Evolutionary conservation across 371 early-diverging fungal species (phyloP), one percentile per base, ranked within the genome.

Genomic region (Lichtheimia corymbifera): DNA sequence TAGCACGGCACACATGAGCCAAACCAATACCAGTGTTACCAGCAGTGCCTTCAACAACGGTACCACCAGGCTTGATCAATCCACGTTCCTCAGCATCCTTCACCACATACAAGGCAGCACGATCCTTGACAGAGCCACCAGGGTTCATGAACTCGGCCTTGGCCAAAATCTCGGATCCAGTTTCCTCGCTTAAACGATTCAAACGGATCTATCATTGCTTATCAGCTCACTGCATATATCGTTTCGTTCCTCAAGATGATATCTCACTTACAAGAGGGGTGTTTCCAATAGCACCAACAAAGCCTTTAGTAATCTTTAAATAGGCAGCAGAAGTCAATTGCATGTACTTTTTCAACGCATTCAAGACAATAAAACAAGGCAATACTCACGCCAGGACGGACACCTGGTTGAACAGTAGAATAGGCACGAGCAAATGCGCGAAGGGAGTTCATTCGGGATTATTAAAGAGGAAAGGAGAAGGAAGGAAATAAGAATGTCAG

Each of bases 71-170:
- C 56, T 86, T 79, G 53, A 97, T 76, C 55, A 90, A 71, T 0
- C 97, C 97, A 59, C 67, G 80, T 63, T 92, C 88, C 70, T 97
- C 97, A 41, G 97, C 97, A 63, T 95, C 91, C 79, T 94, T 88
- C 20, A 97, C 91, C 15, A 97, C 92, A 70, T 78, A 94, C 43
- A 95, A 80, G 1, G 98, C 97, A 18, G 96, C 96, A 50, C 97
- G 88, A 74, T 97, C 97, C 77, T 97, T 97, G 71, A 97, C 97
- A 6, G 92, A 91, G 18, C 97, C 97, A 54, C 97, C 97, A n/a
- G 97, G 96, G 73, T 97, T 97, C 96, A 97, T 95, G 73, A 92
- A 97, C 81, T 97, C 97, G 51, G 96, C 96, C 76, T 97, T 97
- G 59, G 89, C 97, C 27, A 91, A 77, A 57, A 97, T 93, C 53